Base-by-base conservation (phyloP, 225 moss, liverwort and hornwort species). In the Asterella californica region DNA sequence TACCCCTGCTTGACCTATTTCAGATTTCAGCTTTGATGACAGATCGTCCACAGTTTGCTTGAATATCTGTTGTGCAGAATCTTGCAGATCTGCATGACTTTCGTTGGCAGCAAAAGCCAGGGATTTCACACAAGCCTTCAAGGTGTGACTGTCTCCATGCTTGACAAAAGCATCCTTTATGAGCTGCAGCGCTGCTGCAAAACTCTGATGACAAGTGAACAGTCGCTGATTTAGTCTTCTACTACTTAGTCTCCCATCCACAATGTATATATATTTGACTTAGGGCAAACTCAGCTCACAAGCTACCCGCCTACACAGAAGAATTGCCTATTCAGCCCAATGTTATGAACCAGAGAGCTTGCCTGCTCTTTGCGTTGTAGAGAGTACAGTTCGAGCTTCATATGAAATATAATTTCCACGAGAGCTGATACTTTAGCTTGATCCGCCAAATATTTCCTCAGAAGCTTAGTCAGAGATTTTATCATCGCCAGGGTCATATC, bases 401-500 rank as follows among this genome's bases (percentile, higher is more conserved):
- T 95, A 74, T 93, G 92, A 84, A 90, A 87, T 82, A 92, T 89
- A 67, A 99, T 91, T 78, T 95, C 95, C 63, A 93, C 91, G 63
- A 99, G 92, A 52, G 93, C 89, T 82, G 92, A 85, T 69, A 93
- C 95, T 82, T 95, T 99, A 46, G 90, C 90, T 81, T 88, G 85
- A 83, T 99, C 99, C 79, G 93, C 92, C 76, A 95, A 84, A 88
- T 95, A 93, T 80, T 99, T 99, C 80, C 95, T 92, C 82, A 99
- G 83, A 67, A 99, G 88, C 80, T 90, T 93, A n/a, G n/a, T n/a
- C n/a, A n/a, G n/a, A n/a, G n/a, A n/a, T n/a, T n/a, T n/a, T n/a
- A n/a, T n/a, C n/a, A n/a, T n/a, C n/a, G n/a, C n/a, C n/a, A 90
- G 78, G 42, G 95, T 92, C 95, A 99, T 95, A 76, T 99, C 97